phyloP scores from a whole-genome alignment of 2,329 filamentous ascomycete genomes.

The Ilyonectria robusta region DNA sequence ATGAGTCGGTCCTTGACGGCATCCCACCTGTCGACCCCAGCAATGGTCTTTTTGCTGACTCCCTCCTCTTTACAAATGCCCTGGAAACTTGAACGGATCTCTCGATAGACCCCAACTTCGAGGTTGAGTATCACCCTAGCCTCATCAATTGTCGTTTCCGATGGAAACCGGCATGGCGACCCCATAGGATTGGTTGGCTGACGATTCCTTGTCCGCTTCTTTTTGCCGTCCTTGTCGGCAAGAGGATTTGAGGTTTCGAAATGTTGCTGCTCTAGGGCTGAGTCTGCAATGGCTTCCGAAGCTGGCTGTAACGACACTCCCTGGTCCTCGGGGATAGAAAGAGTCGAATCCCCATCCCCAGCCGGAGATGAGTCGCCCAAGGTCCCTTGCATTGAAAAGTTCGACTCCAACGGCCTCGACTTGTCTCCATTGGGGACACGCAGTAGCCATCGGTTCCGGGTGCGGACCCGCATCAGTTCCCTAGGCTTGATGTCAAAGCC shows the following conservation, averaged over 20 bases:
- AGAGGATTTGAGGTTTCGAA: slow-evolving; percentile 12
- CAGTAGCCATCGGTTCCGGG: slow-evolving; percentile 78
- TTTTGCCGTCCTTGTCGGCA: slow-evolving; percentile 45
- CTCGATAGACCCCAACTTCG: slow-evolving; percentile 73
- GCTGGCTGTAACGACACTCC: slow-evolving; percentile 5
- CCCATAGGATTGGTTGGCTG: slow-evolving; percentile 77
- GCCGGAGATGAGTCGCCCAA: not conserved
- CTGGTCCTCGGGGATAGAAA: slow-evolving; percentile 24
- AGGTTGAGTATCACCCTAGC: slow-evolving; percentile 79
- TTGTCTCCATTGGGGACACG: slow-evolving; percentile 73
- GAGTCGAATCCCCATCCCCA: slow-evolving; percentile 25
- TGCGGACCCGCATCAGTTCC: slow-evolving; percentile 78
- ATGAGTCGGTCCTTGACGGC: slow-evolving; percentile 77
- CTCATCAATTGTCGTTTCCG: slow-evolving; percentile 86
- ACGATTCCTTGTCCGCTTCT: slow-evolving; percentile 77
- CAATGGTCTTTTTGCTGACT: slow-evolving; percentile 82
- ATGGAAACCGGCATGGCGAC: slow-evolving; percentile 82
- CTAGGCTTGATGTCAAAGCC: slow-evolving; percentile 81
- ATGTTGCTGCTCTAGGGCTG: slow-evolving; percentile 3
- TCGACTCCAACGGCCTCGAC: slow-evolving; percentile 47
- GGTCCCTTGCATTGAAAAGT: slow-evolving; percentile 17
- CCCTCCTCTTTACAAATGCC: slow-evolving; percentile 76
- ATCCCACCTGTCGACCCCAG: slow-evolving; percentile 82
- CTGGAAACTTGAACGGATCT: slow-evolving; percentile 77
- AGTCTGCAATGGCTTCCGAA: slow-evolving; percentile 2